Percentiles rank a stretch among this genome's conserved stretches.
Conservation (phyloP, 1,284 basidiomycete species). For the Ganoderma meredithae region DNA sequence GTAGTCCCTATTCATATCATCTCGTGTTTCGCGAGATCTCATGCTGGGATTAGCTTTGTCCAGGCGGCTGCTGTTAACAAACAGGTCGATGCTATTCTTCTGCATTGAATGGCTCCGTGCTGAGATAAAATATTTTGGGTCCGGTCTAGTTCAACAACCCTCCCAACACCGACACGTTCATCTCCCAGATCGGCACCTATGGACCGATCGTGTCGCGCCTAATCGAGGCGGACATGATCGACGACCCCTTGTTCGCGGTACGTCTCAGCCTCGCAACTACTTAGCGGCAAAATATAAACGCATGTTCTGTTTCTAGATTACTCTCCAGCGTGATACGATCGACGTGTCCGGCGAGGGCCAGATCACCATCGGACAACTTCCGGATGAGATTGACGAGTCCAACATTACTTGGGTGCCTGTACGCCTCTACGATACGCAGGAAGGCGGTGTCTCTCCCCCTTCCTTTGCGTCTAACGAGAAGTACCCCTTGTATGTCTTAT, state of each 20-base stretch:
- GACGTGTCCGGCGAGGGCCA: constrained; percentile 47
- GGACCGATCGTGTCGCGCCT: constrained; percentile 59
- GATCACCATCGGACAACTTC: constrained; percentile 51
- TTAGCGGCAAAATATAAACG: neutral
- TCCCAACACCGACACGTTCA: constrained; percentile 49
- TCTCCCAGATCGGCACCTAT: constrained; percentile 46
- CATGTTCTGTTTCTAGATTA: constrained; percentile 36
- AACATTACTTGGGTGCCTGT: constrained; percentile 53
- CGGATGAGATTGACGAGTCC: constrained; percentile 47
- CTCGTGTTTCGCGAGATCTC: neutral
- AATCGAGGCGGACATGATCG: constrained; percentile 48
- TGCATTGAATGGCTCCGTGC: neutral
- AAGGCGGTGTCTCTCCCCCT: constrained; percentile 48
- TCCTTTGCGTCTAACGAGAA: constrained; percentile 45
- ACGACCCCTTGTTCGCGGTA: constrained; percentile 54
- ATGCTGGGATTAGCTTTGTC: constrained; percentile 43
- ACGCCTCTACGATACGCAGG: constrained; percentile 44
- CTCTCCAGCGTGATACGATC: constrained; percentile 50
- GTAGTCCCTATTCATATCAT: constrained; percentile 27
- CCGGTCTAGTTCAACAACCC: constrained; percentile 37
- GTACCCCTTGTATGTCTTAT: constrained; percentile 42
- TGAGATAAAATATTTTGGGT: neutral
- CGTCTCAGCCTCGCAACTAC: constrained; percentile 13
- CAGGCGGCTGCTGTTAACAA: constrained; percentile 47
- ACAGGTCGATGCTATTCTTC: constrained; percentile 35